A percentile compares a stretch with the other conserved stretches of the same genome.
Conservation (phyloP, 257 asterid genomes). For the Nicotiana attenuata region DNA sequence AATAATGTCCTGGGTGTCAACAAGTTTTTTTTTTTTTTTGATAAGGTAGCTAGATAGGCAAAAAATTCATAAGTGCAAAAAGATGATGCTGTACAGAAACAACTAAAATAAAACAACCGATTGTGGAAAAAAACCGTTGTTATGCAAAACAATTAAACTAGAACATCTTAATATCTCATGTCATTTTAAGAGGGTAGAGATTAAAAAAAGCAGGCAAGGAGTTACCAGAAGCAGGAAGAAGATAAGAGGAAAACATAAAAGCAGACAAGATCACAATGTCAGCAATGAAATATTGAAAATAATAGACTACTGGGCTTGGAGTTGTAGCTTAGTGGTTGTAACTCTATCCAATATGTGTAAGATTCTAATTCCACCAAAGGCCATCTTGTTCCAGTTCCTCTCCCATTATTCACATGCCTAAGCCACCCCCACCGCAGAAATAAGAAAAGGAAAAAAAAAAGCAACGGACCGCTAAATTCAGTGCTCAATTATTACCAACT, state of each 20-base stretch:
- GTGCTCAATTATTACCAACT: slow-evolving; percentile 96
- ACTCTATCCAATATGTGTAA: background rate
- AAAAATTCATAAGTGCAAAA: background rate
- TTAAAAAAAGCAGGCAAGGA: background rate
- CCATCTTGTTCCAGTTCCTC: background rate
- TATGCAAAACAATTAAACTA: background rate
- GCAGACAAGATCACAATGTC: slow-evolving; percentile 2
- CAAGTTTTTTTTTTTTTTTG: background rate
- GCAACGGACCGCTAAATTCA: slow-evolving; percentile 85
- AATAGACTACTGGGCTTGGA: background rate
- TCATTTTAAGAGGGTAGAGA: background rate
- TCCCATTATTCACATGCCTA: background rate
- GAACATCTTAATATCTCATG: background rate
- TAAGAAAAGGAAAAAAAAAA: slow-evolving; percentile 3
- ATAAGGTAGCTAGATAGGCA: background rate
- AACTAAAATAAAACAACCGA: background rate
- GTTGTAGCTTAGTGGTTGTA: slow-evolving; percentile 5
- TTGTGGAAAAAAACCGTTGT: background rate
- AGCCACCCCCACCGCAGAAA: background rate
- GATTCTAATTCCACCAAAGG: background rate
- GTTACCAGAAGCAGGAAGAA: slow-evolving; percentile 1
- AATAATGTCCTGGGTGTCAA: background rate
- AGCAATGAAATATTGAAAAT: background rate
- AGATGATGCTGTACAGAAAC: background rate
- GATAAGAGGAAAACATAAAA: background rate